Evolutionary conservation across 345 rosid species (phyloP), one percentile per base, ranked within the genome.

Genomic region (Corchorus olitorius): DNA sequence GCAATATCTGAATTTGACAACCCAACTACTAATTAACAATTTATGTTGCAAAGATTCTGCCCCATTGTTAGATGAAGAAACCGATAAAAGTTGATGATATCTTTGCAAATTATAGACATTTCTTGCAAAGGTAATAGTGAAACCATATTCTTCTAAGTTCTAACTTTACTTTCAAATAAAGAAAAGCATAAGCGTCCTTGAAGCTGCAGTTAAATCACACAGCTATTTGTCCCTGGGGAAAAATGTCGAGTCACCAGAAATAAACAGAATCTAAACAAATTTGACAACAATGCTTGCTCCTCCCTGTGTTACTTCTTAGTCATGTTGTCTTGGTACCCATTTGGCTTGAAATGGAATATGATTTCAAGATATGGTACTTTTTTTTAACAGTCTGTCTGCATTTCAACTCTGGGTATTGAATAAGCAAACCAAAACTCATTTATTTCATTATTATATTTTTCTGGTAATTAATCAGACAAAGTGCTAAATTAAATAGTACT

Each of bases 21-120:
- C 22, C 70, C 66, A 75, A 56, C 71, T 9, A 39, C 79, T 13
- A 72, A 39, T 76, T 13, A 72, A 76, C 45, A 49, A 72, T 48
- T 27, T 27, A 27, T 0, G 1, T 27, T 27, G 27, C 35, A 13
- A 45, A 53, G 75, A 76, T 80, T 55, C 83, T 22, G 49, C 27
- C 13, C 67, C 27, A 53, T 60, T 52, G 74, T 66, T 73, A 48
- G 27, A 69, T 34, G 49, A 46, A 49, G n/a, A 19, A 76, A 60
- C 11, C 49, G n/a, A 13, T 15, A 48, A 65, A 16, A 48, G 27
- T 66, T 14, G 50, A 19, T 4, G 3, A 6, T 1, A 5, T 11
- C 0, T 11, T 17, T 19, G 70, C 77, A 49, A 17, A 33, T 15
- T 39, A 63, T 65, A 14, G 58, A 65, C 19, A 27, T 65, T 43